These are phyloP conservation scores for Diaporthe destruens DNA, from an alignment of 2,329 filamentous ascomycete genomes.

Conservation along the genomic window DNA sequence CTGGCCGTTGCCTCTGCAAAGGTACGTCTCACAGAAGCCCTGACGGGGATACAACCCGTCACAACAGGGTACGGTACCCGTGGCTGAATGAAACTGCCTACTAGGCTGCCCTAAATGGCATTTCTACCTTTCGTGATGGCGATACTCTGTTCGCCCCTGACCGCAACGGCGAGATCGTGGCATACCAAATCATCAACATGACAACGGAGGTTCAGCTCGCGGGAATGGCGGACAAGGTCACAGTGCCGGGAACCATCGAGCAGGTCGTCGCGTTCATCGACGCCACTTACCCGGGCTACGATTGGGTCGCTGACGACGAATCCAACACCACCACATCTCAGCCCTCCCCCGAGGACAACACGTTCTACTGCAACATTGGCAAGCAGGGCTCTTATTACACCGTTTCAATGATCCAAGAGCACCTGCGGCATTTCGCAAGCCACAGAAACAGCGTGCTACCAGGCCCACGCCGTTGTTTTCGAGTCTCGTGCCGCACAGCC, in stretches of 20 bases:
- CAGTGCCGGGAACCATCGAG: not conserved
- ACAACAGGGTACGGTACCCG: not conserved
- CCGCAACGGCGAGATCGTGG: not conserved
- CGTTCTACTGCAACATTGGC: not conserved
- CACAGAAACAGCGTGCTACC: not conserved
- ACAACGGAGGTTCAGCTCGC: not conserved
- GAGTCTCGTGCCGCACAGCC: not conserved
- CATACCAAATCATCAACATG: not conserved
- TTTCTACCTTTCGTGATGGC: not conserved
- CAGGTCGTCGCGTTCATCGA: not conserved
- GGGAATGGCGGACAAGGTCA: not conserved
- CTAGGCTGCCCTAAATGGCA: not conserved
- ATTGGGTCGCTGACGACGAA: not conserved
- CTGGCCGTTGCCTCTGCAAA: not conserved
- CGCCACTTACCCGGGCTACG: not conserved
- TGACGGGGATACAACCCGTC: not conserved
- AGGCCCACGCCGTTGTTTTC: not conserved
- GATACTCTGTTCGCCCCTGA: not conserved
- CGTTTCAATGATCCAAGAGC: not conserved
- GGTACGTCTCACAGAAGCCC: not conserved
- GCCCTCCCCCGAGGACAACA: not conserved
- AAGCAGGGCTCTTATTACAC: not conserved
- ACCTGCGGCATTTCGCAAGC: not conserved
- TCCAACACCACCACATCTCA: not conserved
- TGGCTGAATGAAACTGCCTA: not conserved